Evolutionary conservation across 192 early-diverging fungal genomes (phyloP).

Genomic region (Coemansia sp.): DNA sequence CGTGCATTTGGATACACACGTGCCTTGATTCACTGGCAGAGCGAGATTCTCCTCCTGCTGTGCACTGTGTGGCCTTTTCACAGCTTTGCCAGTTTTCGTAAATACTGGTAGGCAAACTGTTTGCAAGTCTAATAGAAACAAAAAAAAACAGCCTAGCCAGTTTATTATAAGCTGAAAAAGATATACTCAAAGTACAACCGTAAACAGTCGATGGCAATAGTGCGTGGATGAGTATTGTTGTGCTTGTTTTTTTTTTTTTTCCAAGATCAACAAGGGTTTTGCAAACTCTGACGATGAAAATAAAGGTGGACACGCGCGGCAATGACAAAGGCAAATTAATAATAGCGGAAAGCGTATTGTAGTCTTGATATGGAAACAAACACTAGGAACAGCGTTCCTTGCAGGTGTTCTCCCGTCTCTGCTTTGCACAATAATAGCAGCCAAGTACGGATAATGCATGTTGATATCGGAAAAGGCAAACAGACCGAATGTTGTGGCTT

Average conservation of each 20-base stretch:
- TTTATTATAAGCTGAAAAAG: not conserved
- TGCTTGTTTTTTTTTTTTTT: not conserved
- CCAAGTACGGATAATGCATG: not conserved
- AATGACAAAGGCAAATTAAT: not conserved
- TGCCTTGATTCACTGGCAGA: not conserved
- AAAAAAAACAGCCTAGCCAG: not conserved
- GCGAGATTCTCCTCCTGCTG: not conserved
- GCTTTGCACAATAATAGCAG: not conserved
- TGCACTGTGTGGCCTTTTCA: not conserved
- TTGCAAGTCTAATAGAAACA: not conserved
- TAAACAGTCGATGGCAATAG: not conserved
- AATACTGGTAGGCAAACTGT: not conserved
- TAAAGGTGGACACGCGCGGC: not conserved
- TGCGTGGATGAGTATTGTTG: not conserved
- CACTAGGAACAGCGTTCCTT: not conserved
- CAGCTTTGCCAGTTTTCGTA: not conserved
- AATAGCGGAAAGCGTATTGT: not conserved
- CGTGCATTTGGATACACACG: not conserved
- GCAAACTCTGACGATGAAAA: not conserved
- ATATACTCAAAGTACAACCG: not conserved
- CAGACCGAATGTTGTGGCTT: not conserved
- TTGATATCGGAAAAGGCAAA: not conserved
- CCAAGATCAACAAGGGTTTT: not conserved
- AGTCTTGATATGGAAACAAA: not conserved
- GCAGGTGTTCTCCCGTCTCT: conserved; percentile 1